Percentiles rank a stretch among this genome's conserved stretches.
Evolutionary conservation across 2,329 filamentous ascomycete species (phyloP).

Genomic region (Tolypocladium cylindrosporum): DNA sequence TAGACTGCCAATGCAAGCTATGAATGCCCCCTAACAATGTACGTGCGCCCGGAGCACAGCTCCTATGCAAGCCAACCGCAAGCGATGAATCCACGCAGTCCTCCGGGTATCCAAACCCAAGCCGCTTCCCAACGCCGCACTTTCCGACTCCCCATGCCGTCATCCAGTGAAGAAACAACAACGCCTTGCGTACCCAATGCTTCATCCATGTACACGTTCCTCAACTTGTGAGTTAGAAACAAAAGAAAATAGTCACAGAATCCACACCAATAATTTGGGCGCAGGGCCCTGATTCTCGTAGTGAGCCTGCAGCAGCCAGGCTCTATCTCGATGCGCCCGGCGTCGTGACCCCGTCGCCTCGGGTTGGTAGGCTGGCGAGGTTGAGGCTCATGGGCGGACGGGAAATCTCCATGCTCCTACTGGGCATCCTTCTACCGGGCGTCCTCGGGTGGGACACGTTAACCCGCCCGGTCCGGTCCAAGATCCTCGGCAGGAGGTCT

Average conservation of each 20-base stretch:
- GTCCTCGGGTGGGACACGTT: constrained; percentile 48
- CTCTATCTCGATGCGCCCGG: not conserved
- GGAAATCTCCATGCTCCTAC: constrained; percentile 45
- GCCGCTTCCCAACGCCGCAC: not conserved
- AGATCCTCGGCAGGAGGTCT: constrained; percentile 34
- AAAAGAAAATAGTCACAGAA: not conserved
- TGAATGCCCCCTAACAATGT: not conserved
- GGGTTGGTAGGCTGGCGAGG: not conserved
- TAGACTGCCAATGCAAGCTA: not conserved
- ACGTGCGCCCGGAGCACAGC: not conserved
- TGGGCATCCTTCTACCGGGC: constrained; percentile 42
- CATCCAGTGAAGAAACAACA: not conserved
- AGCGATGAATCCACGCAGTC: not conserved
- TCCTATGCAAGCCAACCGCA: not conserved
- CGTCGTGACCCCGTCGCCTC: not conserved
- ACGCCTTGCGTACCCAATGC: not conserved
- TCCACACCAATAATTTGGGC: not conserved
- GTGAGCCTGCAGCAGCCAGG: not conserved
- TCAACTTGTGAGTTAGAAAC: not conserved
- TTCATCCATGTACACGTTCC: not conserved
- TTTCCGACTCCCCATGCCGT: not conserved
- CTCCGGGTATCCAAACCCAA: not conserved
- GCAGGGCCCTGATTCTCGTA: not conserved
- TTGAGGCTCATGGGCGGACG: constrained; percentile 18
- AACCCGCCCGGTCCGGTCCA: constrained; percentile 42